Conservation (phyloP, 371 early-diverging fungal genomes). For the Apophysomyces ossiformis region DNA sequence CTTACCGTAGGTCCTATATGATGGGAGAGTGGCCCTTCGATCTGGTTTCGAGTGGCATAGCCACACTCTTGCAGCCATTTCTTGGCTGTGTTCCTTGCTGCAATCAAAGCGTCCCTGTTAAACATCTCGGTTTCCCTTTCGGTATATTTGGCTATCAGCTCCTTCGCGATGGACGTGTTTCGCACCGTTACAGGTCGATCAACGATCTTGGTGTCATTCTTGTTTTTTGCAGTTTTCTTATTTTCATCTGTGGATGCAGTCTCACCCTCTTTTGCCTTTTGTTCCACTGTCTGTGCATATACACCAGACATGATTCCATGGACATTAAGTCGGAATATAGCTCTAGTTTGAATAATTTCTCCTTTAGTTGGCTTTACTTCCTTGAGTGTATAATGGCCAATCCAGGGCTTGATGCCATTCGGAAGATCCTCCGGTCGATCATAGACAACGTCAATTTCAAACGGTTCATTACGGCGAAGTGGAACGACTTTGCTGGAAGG, state of each 20-base stretch:
- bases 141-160: neutral
- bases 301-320: constrained; percentile 81
- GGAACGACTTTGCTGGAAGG: constrained; percentile 75
- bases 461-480: constrained; percentile 71
- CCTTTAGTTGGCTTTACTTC: constrained; percentile 46
- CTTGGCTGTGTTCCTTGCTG: neutral
- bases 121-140: neutral
- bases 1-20: neutral
- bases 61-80: neutral
- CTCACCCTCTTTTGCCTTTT: constrained; percentile 73
- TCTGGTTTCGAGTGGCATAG: neutral
- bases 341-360: constrained; percentile 75
- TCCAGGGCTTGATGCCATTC: constrained; percentile 65
- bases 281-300: constrained; percentile 85
- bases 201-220: constrained; percentile 84
- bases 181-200: neutral
- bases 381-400: constrained; percentile 65
- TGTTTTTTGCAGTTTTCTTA: too few species aligned
- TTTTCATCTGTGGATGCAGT: constrained; percentile 41
- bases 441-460: constrained; percentile 78
- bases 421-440: constrained; percentile 72
- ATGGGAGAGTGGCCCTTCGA: neutral
- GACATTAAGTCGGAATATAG: constrained; percentile 84
- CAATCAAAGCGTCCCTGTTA: neutral
- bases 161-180: neutral